Base-by-base conservation (phyloP, 2,329 filamentous ascomycete genomes). In the Nannizziopsis barbatae region DNA sequence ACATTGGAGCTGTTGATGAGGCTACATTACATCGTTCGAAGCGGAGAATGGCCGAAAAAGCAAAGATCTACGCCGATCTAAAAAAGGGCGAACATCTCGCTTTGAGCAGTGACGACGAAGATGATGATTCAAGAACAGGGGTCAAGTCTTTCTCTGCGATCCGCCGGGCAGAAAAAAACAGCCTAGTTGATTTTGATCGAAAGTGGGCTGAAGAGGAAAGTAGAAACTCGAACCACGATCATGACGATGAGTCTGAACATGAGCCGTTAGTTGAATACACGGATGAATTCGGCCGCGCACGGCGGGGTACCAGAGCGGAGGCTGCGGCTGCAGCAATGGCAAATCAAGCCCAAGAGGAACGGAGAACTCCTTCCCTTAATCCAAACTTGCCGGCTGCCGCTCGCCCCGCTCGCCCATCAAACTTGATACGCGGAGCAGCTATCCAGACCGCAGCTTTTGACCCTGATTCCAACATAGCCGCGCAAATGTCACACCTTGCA, bases 241-340 rank as follows among this genome's bases (percentile, higher is more conserved):
- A 57, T 11, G 63, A 62, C 1, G 63, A 56, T 6, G 58, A 58
- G 15, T 69, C 57, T 55, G 69, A 70, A 38, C 66, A 71, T 39
- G 71, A 74, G 20, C 83, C 88, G 47, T 65, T 85, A n/a, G 71
- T 96, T 4, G 89, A 95, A 56, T 93, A 86, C 62, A 76, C 83
- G 45, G 92, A 98, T 65, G 92, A 96, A 60, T 95, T 93, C 61
- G 92, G 92, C 2, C 82, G 92, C n/a, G 76, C 81, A 11, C 74
- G 89, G 2, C 79, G 71, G 38, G 85, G 83, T 14, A 90, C 86
- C 0, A 76, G 76, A 42, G 76, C 80, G 3, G 79, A 92, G 53
- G 80, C 77, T 12, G 75, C 79, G 36, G 75, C 75, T 5, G 74
- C 84, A 35, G 75, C 83, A 47, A 52, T 43, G 31, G 47, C 33